Conservation (phyloP, 192 early-diverging fungal species). For the Paraglomus brasilianum region DNA sequence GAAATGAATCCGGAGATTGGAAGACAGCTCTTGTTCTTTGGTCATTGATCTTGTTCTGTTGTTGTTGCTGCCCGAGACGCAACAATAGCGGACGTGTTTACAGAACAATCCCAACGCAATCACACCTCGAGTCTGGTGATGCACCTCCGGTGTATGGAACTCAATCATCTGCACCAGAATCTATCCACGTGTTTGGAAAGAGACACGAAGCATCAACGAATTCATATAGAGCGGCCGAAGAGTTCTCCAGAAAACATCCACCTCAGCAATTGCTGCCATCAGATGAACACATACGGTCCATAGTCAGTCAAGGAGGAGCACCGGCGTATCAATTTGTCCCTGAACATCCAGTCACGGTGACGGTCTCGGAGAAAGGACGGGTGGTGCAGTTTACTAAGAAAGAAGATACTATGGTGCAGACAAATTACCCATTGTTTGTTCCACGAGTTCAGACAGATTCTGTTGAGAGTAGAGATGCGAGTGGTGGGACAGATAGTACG, state of each 20-base stretch:
- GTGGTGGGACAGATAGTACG: neutral
- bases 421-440: slow-evolving; percentile 24
- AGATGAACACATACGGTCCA: neutral
- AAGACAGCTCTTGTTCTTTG: too few relatives aligned
- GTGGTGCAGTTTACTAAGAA: neutral
- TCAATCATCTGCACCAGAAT: neutral
- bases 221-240: slow-evolving; percentile 7
- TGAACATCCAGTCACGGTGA: neutral
- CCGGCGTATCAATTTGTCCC: neutral
- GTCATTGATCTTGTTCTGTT: too few relatives aligned
- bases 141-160: neutral
- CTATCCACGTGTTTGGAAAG: neutral
- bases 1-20: too few relatives aligned
- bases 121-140: too few relatives aligned
- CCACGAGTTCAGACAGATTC: neutral
- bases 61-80: too few relatives aligned
- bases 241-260: neutral
- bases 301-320: slow-evolving; percentile 4
- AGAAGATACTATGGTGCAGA: slow-evolving; percentile 4
- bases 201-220: neutral
- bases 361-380: neutral
- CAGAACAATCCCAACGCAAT: too few relatives aligned
- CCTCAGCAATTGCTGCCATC: slow-evolving; percentile 10
- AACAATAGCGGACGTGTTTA: too few relatives aligned
- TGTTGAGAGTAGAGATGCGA: neutral